Evolutionary conservation across 23 red algal species (phyloP).

Genomic region (Gracilaria caudata): DNA sequence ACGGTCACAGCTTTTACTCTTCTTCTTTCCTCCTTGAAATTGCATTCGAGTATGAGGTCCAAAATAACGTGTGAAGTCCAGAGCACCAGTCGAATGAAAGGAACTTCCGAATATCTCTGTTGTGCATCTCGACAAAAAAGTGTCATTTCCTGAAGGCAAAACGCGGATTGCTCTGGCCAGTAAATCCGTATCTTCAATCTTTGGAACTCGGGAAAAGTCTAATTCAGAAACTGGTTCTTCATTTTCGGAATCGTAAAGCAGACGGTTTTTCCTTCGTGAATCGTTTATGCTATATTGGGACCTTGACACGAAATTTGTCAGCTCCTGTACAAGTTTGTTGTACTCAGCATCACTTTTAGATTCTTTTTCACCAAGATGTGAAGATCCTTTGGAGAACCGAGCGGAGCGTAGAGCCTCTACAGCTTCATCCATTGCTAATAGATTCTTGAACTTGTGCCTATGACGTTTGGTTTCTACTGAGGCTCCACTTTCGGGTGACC

Average conservation of each 20-base stretch:
- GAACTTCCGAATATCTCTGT: constrained; percentile 31
- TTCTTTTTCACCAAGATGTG: neutral
- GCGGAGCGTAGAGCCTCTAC: constrained; percentile 1
- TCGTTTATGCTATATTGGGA: too few species aligned
- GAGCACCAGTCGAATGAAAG: constrained; percentile 20
- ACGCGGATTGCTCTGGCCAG: neutral
- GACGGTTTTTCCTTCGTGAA: neutral
- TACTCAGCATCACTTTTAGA: neutral
- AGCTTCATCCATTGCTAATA: constrained; percentile 15
- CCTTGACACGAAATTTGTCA: neutral
- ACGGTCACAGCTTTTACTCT: constrained; percentile 21
- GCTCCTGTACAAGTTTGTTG: neutral
- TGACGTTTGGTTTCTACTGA: neutral
- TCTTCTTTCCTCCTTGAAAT: constrained; percentile 31
- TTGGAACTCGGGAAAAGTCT: constrained; percentile 9
- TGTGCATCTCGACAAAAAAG: constrained; percentile 24
- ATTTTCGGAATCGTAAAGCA: neutral
- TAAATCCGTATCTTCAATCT: neutral
- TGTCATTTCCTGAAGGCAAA: constrained; percentile 18
- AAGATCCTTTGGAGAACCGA: neutral
- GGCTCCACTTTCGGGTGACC: neutral
- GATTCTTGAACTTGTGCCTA: neutral
- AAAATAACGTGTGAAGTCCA: constrained; percentile 57
- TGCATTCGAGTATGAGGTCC: constrained; percentile 5
- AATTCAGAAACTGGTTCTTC: constrained; percentile 9